phyloP scores from a whole-genome alignment of 192 early-diverging fungal species.

The Linnemannia elongata region DNA sequence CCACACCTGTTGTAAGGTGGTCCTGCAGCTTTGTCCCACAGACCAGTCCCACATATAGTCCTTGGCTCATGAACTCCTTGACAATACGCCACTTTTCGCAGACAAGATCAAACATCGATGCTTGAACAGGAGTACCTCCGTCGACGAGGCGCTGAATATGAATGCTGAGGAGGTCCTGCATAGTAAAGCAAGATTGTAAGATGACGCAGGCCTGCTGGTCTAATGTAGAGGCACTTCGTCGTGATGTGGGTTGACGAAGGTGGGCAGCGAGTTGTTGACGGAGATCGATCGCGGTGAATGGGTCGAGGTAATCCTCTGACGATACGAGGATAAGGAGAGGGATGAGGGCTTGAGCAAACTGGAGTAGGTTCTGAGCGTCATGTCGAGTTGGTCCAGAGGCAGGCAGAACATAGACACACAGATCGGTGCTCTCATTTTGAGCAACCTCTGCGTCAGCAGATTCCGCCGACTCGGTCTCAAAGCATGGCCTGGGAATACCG shows the following conservation, averaged over 20 bases:
- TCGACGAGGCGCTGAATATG: background rate
- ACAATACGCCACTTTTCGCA: background rate
- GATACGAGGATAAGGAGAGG: conserved; percentile 6
- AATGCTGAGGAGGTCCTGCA: conserved; percentile 7
- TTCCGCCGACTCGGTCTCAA: background rate
- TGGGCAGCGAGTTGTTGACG: background rate
- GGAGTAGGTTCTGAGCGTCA: background rate
- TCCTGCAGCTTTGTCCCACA: background rate
- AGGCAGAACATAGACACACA: background rate
- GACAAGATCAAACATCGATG: background rate
- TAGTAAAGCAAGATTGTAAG: background rate
- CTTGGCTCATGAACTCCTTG: background rate
- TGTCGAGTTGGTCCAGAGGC: background rate
- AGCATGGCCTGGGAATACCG: background rate
- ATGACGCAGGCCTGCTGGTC: background rate
- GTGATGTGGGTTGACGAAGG: background rate
- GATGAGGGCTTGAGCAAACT: background rate
- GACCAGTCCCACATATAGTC: background rate
- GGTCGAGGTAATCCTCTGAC: background rate
- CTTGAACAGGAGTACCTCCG: background rate
- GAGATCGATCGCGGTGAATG: background rate
- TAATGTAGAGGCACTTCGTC: background rate
- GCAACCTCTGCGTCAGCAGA: background rate
- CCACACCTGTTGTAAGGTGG: background rate
- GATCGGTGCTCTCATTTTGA: background rate